Evolutionary conservation across 2,329 filamentous ascomycete species (phyloP).

Genomic region (Fusarium clavum): DNA sequence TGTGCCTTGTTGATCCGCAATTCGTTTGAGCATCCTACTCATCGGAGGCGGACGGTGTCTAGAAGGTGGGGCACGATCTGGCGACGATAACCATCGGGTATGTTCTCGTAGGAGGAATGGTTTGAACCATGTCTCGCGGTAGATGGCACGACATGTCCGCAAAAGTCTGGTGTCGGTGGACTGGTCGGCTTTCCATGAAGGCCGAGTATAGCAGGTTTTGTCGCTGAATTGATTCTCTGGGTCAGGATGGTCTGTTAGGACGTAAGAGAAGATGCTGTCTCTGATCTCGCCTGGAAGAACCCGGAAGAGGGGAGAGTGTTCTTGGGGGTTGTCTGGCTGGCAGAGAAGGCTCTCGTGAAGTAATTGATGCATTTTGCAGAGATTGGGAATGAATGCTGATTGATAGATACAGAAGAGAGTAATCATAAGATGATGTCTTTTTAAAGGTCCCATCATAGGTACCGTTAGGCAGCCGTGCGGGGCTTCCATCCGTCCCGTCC

Average conservation of each 20-base stretch:
- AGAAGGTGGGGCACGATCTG: constrained; percentile 47
- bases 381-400: too few species aligned
- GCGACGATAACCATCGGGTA: constrained; percentile 52
- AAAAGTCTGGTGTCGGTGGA: constrained; percentile 54
- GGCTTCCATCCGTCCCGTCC: neutral
- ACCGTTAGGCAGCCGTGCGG: constrained; percentile 27
- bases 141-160: constrained; percentile 56
- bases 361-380: neutral
- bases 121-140: constrained; percentile 57
- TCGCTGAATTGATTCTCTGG: constrained; percentile 43
- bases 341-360: neutral
- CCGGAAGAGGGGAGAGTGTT: constrained; percentile 49
- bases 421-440: neutral
- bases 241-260: constrained; percentile 55
- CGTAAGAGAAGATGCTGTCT: constrained; percentile 58
- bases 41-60: constrained; percentile 9
- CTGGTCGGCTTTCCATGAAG: constrained; percentile 54
- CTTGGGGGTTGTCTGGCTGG: constrained; percentile 8
- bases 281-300: constrained; percentile 62
- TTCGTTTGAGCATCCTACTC: constrained; percentile 17
- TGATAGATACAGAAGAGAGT: neutral
- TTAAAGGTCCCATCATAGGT: neutral
- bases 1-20: constrained; percentile 39
- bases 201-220: constrained; percentile 55
- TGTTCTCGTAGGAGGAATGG: constrained; percentile 56